These are phyloP conservation scores for Kwoniella pini DNA, from an alignment of 768 basidiomycete genomes.

Conservation along the genomic window DNA sequence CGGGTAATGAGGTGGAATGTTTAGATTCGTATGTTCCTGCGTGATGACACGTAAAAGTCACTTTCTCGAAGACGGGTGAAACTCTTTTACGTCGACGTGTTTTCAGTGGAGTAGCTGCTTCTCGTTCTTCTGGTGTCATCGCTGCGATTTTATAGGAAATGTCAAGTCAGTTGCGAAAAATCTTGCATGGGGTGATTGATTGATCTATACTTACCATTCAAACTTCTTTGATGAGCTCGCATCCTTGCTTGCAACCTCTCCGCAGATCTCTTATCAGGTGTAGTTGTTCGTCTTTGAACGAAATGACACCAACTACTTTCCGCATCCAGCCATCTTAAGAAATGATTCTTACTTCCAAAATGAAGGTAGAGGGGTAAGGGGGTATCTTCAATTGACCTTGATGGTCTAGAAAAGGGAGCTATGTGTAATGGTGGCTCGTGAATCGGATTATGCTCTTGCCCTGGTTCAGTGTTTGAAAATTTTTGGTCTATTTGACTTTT, in stretches of 20 bases:
- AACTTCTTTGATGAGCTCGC: conserved; percentile 26
- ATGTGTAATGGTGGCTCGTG: conserved; percentile 16
- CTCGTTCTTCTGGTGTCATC: conserved; percentile 39
- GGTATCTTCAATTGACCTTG: conserved; percentile 26
- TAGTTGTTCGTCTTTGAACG: conserved; percentile 47
- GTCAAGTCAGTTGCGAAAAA: too few species aligned
- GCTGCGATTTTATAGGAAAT: conserved; percentile 22
- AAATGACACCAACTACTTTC: conserved; percentile 51
- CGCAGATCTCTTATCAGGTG: conserved; percentile 43
- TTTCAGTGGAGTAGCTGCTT: conserved; percentile 33
- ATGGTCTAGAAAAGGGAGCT: conserved; percentile 31
- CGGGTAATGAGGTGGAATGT: conserved; percentile 33
- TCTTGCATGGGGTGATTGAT: too few species aligned
- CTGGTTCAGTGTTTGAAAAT: not conserved
- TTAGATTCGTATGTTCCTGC: conserved; percentile 42
- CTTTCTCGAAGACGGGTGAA: conserved; percentile 39
- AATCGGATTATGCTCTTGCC: conserved; percentile 18
- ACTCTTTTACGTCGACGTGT: conserved; percentile 33
- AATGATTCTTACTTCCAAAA: conserved; percentile 28
- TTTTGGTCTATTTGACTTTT: not conserved
- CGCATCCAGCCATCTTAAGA: conserved; percentile 38
- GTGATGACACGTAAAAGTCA: conserved; percentile 52
- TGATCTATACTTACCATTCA: conserved; percentile 34
- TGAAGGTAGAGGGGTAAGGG: conserved; percentile 31
- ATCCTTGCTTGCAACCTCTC: conserved; percentile 42